Base-by-base conservation (phyloP, 2,329 filamentous ascomycete species). In the Penicillium sp. region DNA sequence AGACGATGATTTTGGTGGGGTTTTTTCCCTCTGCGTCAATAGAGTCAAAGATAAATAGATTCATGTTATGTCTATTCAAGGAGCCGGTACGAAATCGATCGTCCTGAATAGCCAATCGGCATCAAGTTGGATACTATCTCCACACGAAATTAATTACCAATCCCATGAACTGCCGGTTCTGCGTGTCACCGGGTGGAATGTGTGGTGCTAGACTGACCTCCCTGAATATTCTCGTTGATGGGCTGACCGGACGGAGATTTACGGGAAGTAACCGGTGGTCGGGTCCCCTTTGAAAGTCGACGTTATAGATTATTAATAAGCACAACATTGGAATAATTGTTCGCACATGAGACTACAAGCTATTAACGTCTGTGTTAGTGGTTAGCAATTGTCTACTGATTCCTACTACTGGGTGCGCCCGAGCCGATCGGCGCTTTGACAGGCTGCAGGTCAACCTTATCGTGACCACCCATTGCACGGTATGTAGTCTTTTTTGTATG, bases 171-270 rank as follows among this genome's bases (percentile, higher is more conserved):
- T 24, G 16, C 2, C 16, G 16, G 15, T n/a, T 12, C 8, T 45
- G 21, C 5, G 26, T 15, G 15, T 36, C 26, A 42, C 21, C 21
- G 24, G 18, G 45, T 45, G 42, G 29, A 24, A 13, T 39, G 21
- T 33, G 45, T 26, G 46, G 54, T 16, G 24, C 31, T 33, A 4
- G 18, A 21, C 9, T 10, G 13, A n/a, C 4, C 2, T 51, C 47
- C 55, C 55, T 55, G 49, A 24, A 34, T n/a, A 52, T 58, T 56
- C 36, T 56, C 54, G 46, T 51, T 34, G 5, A 31, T 58, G 52
- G 51, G 43, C 45, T 56, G 55, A 60, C 36, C 41, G 33, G 26
- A 45, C 49, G 52, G 47, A 15, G 42, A 38, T 45, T 7, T 21
- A 18, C 29, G 47, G 36, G n/a, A 39, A 12, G 9, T 2, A 4